Evolutionary conservation across 1,284 basidiomycete species (phyloP), one percentile per base, ranked within the genome.

Genomic region (Ustilago hordei): DNA sequence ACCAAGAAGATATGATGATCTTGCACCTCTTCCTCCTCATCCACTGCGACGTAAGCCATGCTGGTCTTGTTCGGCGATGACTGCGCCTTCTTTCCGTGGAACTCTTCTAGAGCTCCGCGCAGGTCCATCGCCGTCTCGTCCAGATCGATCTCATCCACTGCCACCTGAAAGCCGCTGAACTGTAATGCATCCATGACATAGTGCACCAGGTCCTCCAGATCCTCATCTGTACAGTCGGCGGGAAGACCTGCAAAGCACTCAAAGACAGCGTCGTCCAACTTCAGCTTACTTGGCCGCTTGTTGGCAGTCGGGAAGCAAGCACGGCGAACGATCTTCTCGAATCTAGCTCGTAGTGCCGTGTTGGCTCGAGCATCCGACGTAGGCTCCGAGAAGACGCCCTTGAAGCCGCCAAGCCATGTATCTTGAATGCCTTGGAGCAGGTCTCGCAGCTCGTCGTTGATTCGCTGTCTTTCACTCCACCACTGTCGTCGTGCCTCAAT

Each of bases 321-420:
- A 3, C 77, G 64, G 41, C 67, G 65, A 36, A 73, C 52, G 58
- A 79, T 79, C 57, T 71, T 65, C 31, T 79, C 72, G 38, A 80
- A 80, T 4, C 70, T 47, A 0, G 64, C 48, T 28, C 79, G 69
- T 19, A 83, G 50, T 32, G 69, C 60, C 6, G 69, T 50, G n/a
- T 67, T 32, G n/a, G 75, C 68, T 35, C 69, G 59, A 11, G 43
- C 57, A 53, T 72, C 72, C 8, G 56, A 45, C 2, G 56, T 45
- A 0, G 69, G 67, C 47, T 75, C 77, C n/a, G 66, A 69, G 45
- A 81, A 75, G 53, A 81, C 65, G 31, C 78, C 78, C 53, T 98
- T 98, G 90, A 98, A 98, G 28, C 92, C 95, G 1, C 97, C 96
- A 3, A 99, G 89, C 97, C 97, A 99, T 81, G 93, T 94, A 81